Conservation (phyloP, 2,329 filamentous ascomycete species). For the Purpureocillium takamizusanense region DNA sequence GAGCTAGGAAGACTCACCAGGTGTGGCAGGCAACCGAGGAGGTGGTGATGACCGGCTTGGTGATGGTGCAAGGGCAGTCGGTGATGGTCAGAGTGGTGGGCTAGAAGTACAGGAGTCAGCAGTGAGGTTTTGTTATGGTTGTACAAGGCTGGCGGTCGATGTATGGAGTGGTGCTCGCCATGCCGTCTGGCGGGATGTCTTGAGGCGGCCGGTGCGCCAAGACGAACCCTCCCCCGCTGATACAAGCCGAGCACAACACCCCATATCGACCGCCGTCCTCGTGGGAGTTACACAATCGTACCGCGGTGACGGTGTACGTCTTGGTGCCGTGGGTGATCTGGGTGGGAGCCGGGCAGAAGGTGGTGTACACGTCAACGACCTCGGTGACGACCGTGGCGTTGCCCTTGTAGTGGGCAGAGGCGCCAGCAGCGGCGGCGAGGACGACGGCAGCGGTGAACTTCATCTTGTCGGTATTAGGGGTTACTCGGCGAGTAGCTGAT, state of each 20-base stretch:
- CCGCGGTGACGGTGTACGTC: constrained; percentile 62
- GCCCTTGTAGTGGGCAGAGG: constrained; percentile 28
- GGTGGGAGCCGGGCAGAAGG: constrained; percentile 63
- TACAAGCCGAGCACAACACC: no score
- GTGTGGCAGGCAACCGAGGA: constrained; percentile 43
- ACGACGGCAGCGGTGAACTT: constrained; percentile 50
- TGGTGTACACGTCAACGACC: constrained; percentile 57
- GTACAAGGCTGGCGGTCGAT: no score
- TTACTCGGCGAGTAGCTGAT: constrained; percentile 20
- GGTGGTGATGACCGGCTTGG: constrained; percentile 46
- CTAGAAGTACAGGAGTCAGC: constrained; percentile 18
- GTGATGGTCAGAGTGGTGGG: constrained; percentile 63
- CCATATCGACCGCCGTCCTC: no score
- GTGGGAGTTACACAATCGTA: constrained; percentile 19
- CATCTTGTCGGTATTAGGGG: constrained; percentile 50
- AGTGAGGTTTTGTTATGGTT: no score
- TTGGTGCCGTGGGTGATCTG: constrained; percentile 52
- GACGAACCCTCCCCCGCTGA: no score
- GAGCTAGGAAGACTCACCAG: constrained; percentile 45
- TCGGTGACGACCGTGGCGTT: constrained; percentile 54
- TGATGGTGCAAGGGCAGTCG: constrained; percentile 62
- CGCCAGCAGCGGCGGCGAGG: constrained; percentile 42
- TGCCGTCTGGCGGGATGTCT: no score
- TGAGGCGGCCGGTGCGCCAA: no score
- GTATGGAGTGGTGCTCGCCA: no score